Base-by-base conservation (phyloP, 1,284 basidiomycete genomes). In the Vanrija sp. region DNA sequence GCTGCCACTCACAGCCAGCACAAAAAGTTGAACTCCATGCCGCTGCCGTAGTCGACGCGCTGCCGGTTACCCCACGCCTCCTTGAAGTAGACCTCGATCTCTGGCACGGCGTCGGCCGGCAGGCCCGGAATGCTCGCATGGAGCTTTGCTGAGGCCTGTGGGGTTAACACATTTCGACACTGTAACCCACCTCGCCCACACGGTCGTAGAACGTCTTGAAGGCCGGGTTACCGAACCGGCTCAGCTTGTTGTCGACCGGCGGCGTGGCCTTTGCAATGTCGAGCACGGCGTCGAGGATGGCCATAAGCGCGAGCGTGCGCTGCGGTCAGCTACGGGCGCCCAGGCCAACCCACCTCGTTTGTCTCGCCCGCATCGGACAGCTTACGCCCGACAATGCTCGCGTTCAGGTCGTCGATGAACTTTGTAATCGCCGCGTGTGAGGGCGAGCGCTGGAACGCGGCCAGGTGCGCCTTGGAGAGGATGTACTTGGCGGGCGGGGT, bases 11-110 rank as follows among this genome's bases (percentile, higher is more conserved):
- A 96, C 92, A 98, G 72, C 94, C 94, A 98, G 67, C 91, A 97
- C 12, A 97, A 63, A 69, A 98, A 98, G 76, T 98, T 97, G 54
- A 98, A 81, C 73, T 99, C 96, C 93, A 98, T 98, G 2, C 95
- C 95, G 67, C 92, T 96, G 9, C 96, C 95, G 75, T 99, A 99
- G 75, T 99, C 96, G 57, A 99, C 94, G 6, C 95, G 80, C 50
- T 87, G 84, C 37, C 87, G 81, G 72, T 90, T 97, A 0, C 95
- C 95, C 94, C 93, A 98, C 20, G 85, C 77, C 68, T 96, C 88
- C 43, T 81, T 78, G 63, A 98, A 88, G 74, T 98, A 98, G 0
- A 80, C 80, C 4, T 85, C 82, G 9, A 94, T 70, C 68, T 95
- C 92, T 3, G 76, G 67, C 2, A 84, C 78, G 1, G 84, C 81